Percentiles rank a stretch among this genome's conserved stretches.
Conservation (phyloP, 352 stramenopile species). For the Globisporangium ultimum region DNA sequence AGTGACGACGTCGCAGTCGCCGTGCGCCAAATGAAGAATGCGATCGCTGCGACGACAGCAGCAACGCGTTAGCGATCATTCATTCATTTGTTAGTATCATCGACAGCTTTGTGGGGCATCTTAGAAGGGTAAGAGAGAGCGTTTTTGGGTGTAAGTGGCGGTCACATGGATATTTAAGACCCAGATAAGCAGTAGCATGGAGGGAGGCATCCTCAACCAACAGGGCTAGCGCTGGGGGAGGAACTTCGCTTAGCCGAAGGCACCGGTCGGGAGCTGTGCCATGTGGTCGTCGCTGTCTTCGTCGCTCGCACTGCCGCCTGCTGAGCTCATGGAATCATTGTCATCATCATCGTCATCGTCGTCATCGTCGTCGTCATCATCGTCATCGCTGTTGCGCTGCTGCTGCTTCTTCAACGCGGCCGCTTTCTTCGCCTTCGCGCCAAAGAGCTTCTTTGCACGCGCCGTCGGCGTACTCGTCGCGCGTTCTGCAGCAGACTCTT, state of each 20-base stretch:
- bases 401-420: conserved; percentile 11
- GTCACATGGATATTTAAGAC: no score
- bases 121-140: not conserved
- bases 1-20: conserved; percentile 39
- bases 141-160: no score
- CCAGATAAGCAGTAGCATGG: no score
- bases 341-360: conserved; percentile 26
- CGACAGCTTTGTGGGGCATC: no score
- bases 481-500: conserved; percentile 1
- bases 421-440: conserved; percentile 13
- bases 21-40: conserved; percentile 25
- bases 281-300: conserved; percentile 66
- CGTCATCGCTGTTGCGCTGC: not conserved
- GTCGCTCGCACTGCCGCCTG: conserved; percentile 36
- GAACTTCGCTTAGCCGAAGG: conserved; percentile 35
- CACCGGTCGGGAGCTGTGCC: conserved; percentile 54
- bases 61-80: not conserved
- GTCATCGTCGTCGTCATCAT: conserved; percentile 20
- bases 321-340: conserved; percentile 33
- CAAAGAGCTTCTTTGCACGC: conserved; percentile 15
- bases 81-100: no score
- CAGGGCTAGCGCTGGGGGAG: not conserved
- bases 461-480: not conserved
- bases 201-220: not conserved
- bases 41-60: conserved; percentile 1